Percentiles rank a stretch among this genome's conserved stretches.
These are phyloP conservation scores for Salvia sclarea DNA, from an alignment of 305 asterid genomes.

Conservation along the genomic window DNA sequence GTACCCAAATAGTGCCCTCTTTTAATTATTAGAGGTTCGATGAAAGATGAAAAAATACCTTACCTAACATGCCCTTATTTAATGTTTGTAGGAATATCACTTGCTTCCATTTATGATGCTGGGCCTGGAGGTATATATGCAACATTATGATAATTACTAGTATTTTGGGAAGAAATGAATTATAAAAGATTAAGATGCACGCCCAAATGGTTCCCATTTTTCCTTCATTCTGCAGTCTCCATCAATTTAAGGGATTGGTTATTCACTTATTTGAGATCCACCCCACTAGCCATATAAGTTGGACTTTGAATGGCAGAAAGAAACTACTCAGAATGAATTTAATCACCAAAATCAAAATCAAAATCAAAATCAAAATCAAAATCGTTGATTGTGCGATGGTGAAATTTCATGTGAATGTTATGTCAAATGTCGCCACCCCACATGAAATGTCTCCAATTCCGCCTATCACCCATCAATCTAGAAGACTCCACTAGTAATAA, in stretches of 20 bases:
- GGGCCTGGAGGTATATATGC: background rate
- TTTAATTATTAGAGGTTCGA: background rate
- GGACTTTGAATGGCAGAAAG: background rate
- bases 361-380: slow-evolving; percentile 24
- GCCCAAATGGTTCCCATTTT: background rate
- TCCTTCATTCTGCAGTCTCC: background rate
- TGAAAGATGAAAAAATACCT: background rate
- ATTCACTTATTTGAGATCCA: background rate
- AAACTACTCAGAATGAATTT: background rate
- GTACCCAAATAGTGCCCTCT: slow-evolving; percentile 1
- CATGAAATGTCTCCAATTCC: slow-evolving; percentile 34
- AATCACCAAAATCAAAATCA: background rate
- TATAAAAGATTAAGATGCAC: too few species aligned
- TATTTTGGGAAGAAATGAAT: too few species aligned
- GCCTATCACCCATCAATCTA: background rate
- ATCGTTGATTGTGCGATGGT: slow-evolving; percentile 19
- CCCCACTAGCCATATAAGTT: background rate
- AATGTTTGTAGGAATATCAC: background rate
- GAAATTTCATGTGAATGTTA: slow-evolving; percentile 10
- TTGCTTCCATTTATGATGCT: background rate
- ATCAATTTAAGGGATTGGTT: background rate
- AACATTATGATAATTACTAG: background rate
- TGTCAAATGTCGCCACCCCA: slow-evolving; percentile 9
- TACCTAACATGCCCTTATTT: background rate
- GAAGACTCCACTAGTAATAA: background rate